A percentile compares a stretch with the other conserved stretches of the same genome.
These are phyloP conservation scores for Scedosporium apiospermum DNA, from an alignment of 2,329 filamentous ascomycete genomes.

Conservation along the genomic window DNA sequence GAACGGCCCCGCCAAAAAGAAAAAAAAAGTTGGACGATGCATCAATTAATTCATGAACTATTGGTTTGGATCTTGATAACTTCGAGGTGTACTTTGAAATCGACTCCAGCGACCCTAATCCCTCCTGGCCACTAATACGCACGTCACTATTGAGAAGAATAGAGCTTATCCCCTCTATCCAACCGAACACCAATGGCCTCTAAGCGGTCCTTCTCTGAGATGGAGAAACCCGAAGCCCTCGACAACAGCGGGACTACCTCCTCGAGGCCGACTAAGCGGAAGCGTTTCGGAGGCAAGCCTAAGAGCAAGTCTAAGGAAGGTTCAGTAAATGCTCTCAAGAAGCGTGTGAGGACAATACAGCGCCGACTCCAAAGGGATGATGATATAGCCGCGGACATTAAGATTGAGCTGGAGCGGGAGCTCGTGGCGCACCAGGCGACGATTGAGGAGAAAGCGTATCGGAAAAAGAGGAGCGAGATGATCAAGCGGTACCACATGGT, in stretches of 20 bases:
- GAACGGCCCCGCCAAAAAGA: neutral
- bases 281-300: constrained; percentile 13
- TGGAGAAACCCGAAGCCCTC: neutral
- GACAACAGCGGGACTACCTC: constrained; percentile 24
- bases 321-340: constrained; percentile 55
- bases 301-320: constrained; percentile 35
- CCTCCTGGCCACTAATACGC: neutral
- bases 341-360: constrained; percentile 60
- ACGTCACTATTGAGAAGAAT: neutral
- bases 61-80: neutral
- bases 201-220: constrained; percentile 1
- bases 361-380: constrained; percentile 52
- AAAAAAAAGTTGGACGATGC: neutral
- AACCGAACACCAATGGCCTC: constrained; percentile 1
- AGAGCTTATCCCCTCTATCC: too few relatives aligned
- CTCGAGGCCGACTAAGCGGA: neutral
- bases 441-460: constrained; percentile 47
- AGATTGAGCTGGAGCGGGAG: constrained; percentile 63
- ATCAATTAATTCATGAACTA: neutral
- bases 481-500: constrained; percentile 77
- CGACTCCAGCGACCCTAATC: neutral
- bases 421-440: constrained; percentile 57
- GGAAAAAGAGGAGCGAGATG: constrained; percentile 57
- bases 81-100: too few relatives aligned
- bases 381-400: constrained; percentile 57